phyloP scores from a whole-genome alignment of 306 rosid genomes.

The Vigna mungo region DNA sequence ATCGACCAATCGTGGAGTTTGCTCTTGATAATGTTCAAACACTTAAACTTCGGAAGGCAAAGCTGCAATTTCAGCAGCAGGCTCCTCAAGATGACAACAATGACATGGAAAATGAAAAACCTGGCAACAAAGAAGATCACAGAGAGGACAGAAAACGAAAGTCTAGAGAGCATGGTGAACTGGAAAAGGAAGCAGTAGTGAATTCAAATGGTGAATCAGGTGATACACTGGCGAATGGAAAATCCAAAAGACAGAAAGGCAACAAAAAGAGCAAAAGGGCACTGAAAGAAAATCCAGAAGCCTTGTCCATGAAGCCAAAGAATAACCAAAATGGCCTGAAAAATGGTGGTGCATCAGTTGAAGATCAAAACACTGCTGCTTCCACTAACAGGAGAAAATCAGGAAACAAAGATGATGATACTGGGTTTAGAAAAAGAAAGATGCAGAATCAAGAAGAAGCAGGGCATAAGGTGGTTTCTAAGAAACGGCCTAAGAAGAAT shows the following conservation, averaged over 20 bases:
- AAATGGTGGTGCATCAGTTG: slow-evolving; percentile 35
- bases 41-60: slow-evolving; percentile 67
- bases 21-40: slow-evolving; percentile 88
- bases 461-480: slow-evolving; percentile 46
- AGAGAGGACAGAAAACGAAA: slow-evolving; percentile 57
- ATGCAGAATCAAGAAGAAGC: slow-evolving; percentile 49
- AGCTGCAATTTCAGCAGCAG: slow-evolving; percentile 62
- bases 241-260: slow-evolving; percentile 64
- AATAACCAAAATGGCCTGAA: slow-evolving; percentile 48
- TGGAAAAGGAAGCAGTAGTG: slow-evolving; percentile 40
- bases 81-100: slow-evolving; percentile 36
- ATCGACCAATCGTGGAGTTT: slow-evolving; percentile 96
- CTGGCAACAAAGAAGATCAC: slow-evolving; percentile 38
- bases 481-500: slow-evolving; percentile 67
- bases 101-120: slow-evolving; percentile 33
- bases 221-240: slow-evolving; percentile 40
- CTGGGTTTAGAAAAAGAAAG: slow-evolving; percentile 62
- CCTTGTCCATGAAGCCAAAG: slow-evolving; percentile 43
- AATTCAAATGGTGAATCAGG: slow-evolving; percentile 45
- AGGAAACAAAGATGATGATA: slow-evolving; percentile 37
- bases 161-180: slow-evolving; percentile 50
- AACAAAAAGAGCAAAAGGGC: slow-evolving; percentile 43
- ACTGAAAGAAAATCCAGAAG: slow-evolving; percentile 35
- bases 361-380: slow-evolving; percentile 30
- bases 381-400: slow-evolving; percentile 38